Evolutionary conservation across 768 basidiomycete genomes (phyloP).

Genomic region (Daedaleopsis sinensis): DNA sequence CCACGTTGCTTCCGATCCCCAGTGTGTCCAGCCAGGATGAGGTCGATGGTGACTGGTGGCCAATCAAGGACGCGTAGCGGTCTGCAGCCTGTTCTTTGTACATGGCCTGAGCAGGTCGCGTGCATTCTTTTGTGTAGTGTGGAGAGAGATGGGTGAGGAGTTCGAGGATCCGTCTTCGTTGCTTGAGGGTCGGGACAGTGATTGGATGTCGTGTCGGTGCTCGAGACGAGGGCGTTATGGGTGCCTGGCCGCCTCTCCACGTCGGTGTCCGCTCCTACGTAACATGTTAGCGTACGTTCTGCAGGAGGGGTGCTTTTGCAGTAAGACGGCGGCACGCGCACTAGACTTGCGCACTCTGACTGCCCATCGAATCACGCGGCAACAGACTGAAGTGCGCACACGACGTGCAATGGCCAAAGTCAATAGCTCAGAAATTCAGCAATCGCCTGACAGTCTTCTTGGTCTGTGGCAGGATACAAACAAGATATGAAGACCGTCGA

Average conservation of each 20-base stretch:
- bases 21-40: constrained; percentile 64
- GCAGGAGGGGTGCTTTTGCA: not conserved
- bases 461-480: too few species aligned
- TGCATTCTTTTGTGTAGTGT: constrained; percentile 93
- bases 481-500: too few species aligned
- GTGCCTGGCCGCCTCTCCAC: constrained; percentile 60
- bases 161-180: constrained; percentile 84
- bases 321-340: not conserved
- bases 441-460: too few species aligned
- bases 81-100: constrained; percentile 86
- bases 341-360: too few species aligned
- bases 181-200: constrained; percentile 77
- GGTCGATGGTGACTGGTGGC: constrained; percentile 63
- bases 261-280: constrained; percentile 34
- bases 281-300: not conserved
- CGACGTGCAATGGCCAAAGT: too few species aligned
- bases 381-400: too few species aligned
- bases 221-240: constrained; percentile 48
- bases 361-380: too few species aligned
- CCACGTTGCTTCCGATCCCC: constrained; percentile 51
- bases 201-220: constrained; percentile 57
- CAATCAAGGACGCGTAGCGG: constrained; percentile 83
- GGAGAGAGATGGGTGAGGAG: constrained; percentile 86
- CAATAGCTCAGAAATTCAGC: too few species aligned
- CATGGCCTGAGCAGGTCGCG: constrained; percentile 77